Percentiles rank a stretch among this genome's conserved stretches.
Evolutionary conservation across 2,329 filamentous ascomycete species (phyloP).

Genomic region (Cladophialophora immunda): DNA sequence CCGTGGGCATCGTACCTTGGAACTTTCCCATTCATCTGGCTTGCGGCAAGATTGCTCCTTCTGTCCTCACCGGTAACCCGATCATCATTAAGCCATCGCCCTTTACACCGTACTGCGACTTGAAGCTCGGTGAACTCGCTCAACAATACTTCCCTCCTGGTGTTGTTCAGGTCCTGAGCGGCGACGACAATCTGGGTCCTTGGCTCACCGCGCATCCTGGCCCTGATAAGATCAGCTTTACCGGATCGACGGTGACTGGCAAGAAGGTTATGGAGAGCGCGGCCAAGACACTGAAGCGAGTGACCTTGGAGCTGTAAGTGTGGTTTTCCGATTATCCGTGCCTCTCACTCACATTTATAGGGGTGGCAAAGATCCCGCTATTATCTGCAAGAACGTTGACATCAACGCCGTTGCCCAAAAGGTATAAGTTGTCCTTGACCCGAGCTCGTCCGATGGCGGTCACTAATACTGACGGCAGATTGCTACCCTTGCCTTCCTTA

Average conservation of each 20-base stretch:
- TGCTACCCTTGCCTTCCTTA: conserved; percentile 64
- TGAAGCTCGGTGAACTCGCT: conserved; percentile 69
- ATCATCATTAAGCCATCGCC: conserved; percentile 68
- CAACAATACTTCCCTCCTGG: conserved; percentile 68
- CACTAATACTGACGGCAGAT: conserved; percentile 24
- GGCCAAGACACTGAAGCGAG: conserved; percentile 66
- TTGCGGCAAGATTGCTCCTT: conserved; percentile 60
- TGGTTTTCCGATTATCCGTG: background rate
- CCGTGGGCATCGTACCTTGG: conserved; percentile 68
- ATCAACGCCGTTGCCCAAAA: conserved; percentile 60
- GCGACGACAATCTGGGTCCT: conserved; percentile 68
- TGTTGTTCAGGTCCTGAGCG: conserved; percentile 68
- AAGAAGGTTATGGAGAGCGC: conserved; percentile 68
- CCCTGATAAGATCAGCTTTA: conserved; percentile 71
- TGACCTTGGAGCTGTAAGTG: conserved; percentile 65
- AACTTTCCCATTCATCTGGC: conserved; percentile 59
- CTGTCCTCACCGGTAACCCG: conserved; percentile 62
- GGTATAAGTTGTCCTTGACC: conserved; percentile 33
- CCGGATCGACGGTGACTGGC: conserved; percentile 67
- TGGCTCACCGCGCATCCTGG: conserved; percentile 67
- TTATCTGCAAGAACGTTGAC: conserved; percentile 67
- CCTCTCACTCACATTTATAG: conserved; percentile 31
- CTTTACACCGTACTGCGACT: conserved; percentile 57
- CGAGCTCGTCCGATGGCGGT: background rate
- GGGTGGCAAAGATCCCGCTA: conserved; percentile 69